These are phyloP conservation scores for Lepraria neglecta DNA, from an alignment of 495 filamentous ascomycete species.

Conservation along the genomic window DNA sequence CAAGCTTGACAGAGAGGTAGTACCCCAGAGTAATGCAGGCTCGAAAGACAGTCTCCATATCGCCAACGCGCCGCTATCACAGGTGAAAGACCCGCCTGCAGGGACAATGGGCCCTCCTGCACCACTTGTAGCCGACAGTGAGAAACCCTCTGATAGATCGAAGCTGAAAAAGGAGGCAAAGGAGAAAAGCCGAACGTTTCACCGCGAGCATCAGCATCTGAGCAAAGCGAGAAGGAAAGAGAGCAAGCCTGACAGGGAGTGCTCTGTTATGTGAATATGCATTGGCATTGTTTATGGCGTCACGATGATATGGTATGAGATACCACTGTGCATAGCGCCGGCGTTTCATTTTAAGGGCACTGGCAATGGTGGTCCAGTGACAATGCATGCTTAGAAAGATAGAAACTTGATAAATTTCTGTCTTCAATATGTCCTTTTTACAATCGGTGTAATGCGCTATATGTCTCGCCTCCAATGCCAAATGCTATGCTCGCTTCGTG, in stretches of 20 bases:
- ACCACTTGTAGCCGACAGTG: constrained; percentile 23
- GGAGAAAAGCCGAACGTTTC: constrained; percentile 33
- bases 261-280: constrained; percentile 48
- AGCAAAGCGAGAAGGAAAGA: constrained; percentile 39
- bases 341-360: background rate
- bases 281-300: background rate
- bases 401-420: background rate
- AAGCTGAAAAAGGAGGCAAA: constrained; percentile 40
- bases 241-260: constrained; percentile 64
- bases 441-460: background rate
- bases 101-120: constrained; percentile 28
- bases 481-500: background rate
- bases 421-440: background rate
- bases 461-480: background rate
- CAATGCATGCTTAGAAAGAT: background rate
- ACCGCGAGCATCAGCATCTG: constrained; percentile 37
- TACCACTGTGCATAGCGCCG: constrained; percentile 5
- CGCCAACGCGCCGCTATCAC: constrained; percentile 23
- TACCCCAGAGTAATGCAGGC: constrained; percentile 21
- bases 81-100: constrained; percentile 26
- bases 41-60: constrained; percentile 25
- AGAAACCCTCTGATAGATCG: constrained; percentile 38
- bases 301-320: background rate
- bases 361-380: background rate
- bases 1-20: constrained; percentile 29